These are phyloP conservation scores for Vanilla planifolia DNA, from an alignment of 106 monocot genomes.

Conservation along the genomic window DNA sequence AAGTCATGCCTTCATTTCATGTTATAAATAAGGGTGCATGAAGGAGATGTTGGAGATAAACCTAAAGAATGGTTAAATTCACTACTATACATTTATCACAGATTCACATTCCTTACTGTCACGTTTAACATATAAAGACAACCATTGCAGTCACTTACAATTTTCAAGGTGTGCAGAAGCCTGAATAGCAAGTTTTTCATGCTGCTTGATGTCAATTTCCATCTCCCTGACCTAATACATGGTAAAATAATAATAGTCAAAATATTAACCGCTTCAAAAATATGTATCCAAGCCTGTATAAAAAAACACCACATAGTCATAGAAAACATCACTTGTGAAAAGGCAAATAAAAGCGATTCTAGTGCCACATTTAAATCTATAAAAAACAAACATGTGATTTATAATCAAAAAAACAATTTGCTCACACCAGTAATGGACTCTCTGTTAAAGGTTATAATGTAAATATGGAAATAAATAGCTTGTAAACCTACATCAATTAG, in stretches of 20 bases:
- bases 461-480: no score
- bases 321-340: no score
- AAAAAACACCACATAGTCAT: no score
- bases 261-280: no score
- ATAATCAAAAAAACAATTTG: no score
- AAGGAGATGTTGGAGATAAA: not conserved
- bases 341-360: no score
- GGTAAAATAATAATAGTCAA: no score
- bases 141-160: conserved; percentile 45
- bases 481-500: not conserved
- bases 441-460: no score
- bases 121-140: not conserved
- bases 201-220: conserved; percentile 70
- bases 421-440: no score
- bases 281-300: no score
- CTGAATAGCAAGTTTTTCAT: conserved; percentile 62
- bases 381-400: no score
- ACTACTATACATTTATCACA: not conserved
- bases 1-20: not conserved
- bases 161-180: conserved; percentile 56
- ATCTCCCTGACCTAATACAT: conserved; percentile 68
- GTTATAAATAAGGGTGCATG: not conserved
- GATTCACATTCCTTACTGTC: not conserved
- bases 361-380: no score
- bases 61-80: not conserved